A percentile compares a stretch with the other conserved stretches of the same genome.
These are phyloP conservation scores for Arabis hirsuta DNA, from an alignment of 345 rosid genomes.

Conservation along the genomic window DNA sequence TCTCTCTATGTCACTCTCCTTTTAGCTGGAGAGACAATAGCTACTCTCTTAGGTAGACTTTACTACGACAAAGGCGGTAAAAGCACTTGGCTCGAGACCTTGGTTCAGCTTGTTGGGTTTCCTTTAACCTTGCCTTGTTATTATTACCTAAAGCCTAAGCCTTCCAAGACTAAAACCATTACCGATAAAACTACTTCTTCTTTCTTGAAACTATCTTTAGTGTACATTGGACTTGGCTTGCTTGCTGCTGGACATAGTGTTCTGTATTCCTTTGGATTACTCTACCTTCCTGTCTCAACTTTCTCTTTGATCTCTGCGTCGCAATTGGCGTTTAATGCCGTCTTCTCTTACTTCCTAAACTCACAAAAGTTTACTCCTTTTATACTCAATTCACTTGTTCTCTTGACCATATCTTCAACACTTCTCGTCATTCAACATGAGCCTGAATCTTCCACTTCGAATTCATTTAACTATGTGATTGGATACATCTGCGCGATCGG, in stretches of 20 bases:
- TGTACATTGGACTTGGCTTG: constrained; percentile 42
- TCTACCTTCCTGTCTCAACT: constrained; percentile 46
- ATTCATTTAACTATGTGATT: constrained; percentile 12
- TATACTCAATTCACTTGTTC: constrained; percentile 42
- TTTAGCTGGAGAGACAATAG: constrained; percentile 51
- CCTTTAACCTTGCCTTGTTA: constrained; percentile 55
- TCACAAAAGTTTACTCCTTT: constrained; percentile 42
- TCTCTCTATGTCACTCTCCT: constrained; percentile 43
- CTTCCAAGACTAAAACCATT: constrained; percentile 4
- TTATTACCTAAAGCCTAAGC: constrained; percentile 29
- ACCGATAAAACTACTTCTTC: constrained; percentile 15
- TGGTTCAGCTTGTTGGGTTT: constrained; percentile 57
- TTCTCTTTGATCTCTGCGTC: constrained; percentile 43
- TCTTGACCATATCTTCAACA: constrained; percentile 44
- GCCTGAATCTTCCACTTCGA: constrained; percentile 17
- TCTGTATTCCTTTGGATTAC: constrained; percentile 43
- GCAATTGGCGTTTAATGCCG: constrained; percentile 42
- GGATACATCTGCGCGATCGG: constrained; percentile 41
- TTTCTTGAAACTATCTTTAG: constrained; percentile 13
- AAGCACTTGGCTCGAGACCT: constrained; percentile 59
- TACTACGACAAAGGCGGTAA: constrained; percentile 62
- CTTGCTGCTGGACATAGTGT: constrained; percentile 39
- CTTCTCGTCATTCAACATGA: constrained; percentile 43
- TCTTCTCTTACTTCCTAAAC: constrained; percentile 46
- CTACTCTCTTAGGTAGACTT: constrained; percentile 55